These are phyloP conservation scores for Aureobasidium sp. DNA, from an alignment of 2,329 filamentous ascomycete genomes.

Conservation along the genomic window DNA sequence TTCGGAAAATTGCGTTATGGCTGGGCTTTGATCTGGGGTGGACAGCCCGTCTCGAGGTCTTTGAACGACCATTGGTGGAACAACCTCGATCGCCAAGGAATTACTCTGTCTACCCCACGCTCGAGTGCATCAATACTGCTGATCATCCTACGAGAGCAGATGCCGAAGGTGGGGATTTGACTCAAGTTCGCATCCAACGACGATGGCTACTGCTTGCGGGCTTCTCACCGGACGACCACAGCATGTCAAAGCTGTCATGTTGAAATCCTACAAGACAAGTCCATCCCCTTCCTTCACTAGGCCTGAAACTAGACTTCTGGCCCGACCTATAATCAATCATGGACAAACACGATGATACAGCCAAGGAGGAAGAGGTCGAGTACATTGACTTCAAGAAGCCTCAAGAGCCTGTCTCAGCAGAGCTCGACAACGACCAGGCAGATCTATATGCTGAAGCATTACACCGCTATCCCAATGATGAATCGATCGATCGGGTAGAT, in stretches of 20 bases:
- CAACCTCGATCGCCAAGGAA: neutral
- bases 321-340: neutral
- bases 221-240: neutral
- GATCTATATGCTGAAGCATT: neutral
- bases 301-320: too few species aligned
- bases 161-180: neutral
- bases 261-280: neutral
- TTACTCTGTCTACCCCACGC: neutral
- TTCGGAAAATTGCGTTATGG: too few species aligned
- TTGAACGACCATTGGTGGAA: neutral
- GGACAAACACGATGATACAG: neutral
- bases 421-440: neutral
- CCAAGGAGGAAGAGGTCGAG: neutral
- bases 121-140: too few species aligned
- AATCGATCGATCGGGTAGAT: conserved; percentile 3
- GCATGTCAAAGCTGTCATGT: neutral
- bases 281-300: neutral
- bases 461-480: neutral
- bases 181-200: neutral
- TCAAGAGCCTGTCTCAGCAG: neutral
- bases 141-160: neutral
- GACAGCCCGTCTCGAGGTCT: neutral
- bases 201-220: neutral
- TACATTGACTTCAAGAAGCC: conserved; percentile 1
- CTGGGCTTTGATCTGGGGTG: neutral